Evolutionary conservation across 768 basidiomycete species (phyloP), one percentile per base, ranked within the genome.

Genomic region (Dendrothele bispora): DNA sequence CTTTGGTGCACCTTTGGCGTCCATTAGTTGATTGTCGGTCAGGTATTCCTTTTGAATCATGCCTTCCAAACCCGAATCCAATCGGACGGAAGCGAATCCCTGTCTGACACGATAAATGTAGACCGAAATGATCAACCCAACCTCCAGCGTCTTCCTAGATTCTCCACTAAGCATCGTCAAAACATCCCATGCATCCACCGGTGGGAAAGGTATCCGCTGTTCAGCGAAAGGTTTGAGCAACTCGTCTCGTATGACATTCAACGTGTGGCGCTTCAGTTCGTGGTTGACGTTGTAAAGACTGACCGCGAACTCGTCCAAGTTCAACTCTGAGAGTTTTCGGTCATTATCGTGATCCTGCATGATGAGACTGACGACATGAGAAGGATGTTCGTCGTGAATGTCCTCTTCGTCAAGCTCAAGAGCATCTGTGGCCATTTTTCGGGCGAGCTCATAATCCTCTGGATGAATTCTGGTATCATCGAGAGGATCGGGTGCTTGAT

Each of bases 381-480:
- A 98, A 22, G 94, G 90, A 62, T 95, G 90, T 58, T 89, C 84
- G 54, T 91, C 91, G 47, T 90, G 89, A 27, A 93, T 78, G 68
- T 99, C 97, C 64, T 98, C 97, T 59, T 95, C 94, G 55, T 99
- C 97, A n/a, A 92, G 78, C 61, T 98, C 97, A 12, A 98, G 78
- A 4, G 95, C 93, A 66, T 98, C 94, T 17, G 91, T 90, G 29
- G 95, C 95, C 94, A 99, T 97, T 73, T 98, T 98, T 28, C 92
- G 85, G 3, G 97, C 95, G 30, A 98, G 77, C 55, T 98, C 95
- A 61, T 98, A 99, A 67, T 99, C 97, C 63, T 95, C 91, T 5
- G 92, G 92, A 61, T 99, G 97, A 44, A 99, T 91, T 17, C 97
- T 89, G 29, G 95, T 98, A 60, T 85, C 84, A 61, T 99, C 97